phyloP scores from a whole-genome alignment of 1,284 basidiomycete genomes.

The Rhodotorula sp. region DNA sequence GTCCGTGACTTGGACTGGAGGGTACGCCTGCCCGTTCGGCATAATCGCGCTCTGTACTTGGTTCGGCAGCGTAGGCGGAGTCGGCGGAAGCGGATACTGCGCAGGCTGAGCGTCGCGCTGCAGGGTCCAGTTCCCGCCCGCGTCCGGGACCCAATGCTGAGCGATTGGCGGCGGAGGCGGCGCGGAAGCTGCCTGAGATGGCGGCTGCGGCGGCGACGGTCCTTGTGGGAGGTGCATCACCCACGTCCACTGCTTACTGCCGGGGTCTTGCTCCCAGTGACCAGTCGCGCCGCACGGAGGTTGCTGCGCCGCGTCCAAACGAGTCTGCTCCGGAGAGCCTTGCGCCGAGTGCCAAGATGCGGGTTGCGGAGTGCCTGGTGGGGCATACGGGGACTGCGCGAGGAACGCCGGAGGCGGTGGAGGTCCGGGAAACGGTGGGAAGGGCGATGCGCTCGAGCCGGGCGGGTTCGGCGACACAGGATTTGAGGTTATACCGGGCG shows the following conservation, averaged over 20 bases:
- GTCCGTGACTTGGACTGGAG: no score
- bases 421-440: constrained; percentile 8
- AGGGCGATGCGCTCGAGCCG: background rate
- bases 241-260: background rate
- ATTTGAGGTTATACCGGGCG: background rate
- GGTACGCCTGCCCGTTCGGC: no score
- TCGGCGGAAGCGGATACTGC: background rate
- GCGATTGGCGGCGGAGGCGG: background rate
- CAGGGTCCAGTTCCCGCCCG: background rate
- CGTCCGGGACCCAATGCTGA: constrained; percentile 5
- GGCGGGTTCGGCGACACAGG: background rate
- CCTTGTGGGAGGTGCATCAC: background rate
- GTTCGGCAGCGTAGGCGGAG: no score
- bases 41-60: no score
- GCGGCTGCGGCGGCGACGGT: background rate
- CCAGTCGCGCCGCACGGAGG: background rate
- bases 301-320: no score
- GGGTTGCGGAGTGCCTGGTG: background rate
- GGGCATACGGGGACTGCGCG: background rate
- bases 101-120: background rate
- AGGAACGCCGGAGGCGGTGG: constrained; percentile 9
- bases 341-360: background rate
- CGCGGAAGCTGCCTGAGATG: no score
- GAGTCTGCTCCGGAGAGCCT: background rate
- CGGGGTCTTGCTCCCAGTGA: background rate